Base-by-base conservation (phyloP, 305 asterid genomes). In the Plantago rigida region DNA sequence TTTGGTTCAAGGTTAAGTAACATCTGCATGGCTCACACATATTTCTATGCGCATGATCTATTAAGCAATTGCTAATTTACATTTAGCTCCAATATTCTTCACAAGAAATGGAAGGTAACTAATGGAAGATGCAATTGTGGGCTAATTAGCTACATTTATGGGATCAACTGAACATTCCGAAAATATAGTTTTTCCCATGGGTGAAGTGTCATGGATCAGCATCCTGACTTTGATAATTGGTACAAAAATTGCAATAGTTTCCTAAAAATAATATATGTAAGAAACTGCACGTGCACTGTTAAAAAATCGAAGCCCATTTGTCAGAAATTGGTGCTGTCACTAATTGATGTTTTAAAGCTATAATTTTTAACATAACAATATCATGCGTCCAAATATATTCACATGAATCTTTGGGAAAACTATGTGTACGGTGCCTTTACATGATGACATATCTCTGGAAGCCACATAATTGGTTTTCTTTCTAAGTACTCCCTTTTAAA, bases 111-210 rank as follows among this genome's bases (percentile, higher is more conserved):
- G 56, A 59, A 67, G 31, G 22, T 47, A 36, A 3, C 0, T 5
- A 50, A 36, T 31, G 51, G 41, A 48, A 31, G 55, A 47, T 48
- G 13, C 46, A 50, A 36, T 36, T 44, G 17, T 3, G 50, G 44
- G 58, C 15, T 61, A 17, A 28, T 34, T 46, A 47, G 17, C 26
- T 5, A 17, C 19, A 51, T 60, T 9, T 53, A 13, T 26, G 60
- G 24, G 71, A 71, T 29, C 26, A 53, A 57, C 39, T 41, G 53
- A 60, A 59, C 62, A 36, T 54, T 52, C 15, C 15, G 65, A 51
- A 17, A 10, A 36, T 54, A 51, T 51, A 13, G 10, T n/a, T 5
- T 24, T 36, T 36, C 6, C 10, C 44, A 36, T 9, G 39, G 52
- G 5, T 65, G 45, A 17, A 9, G 47, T 26, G 19, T 45, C 55